Evolutionary conservation across 2,329 filamentous ascomycete genomes (phyloP).

Genomic region (Sclerotinia spermophila): DNA sequence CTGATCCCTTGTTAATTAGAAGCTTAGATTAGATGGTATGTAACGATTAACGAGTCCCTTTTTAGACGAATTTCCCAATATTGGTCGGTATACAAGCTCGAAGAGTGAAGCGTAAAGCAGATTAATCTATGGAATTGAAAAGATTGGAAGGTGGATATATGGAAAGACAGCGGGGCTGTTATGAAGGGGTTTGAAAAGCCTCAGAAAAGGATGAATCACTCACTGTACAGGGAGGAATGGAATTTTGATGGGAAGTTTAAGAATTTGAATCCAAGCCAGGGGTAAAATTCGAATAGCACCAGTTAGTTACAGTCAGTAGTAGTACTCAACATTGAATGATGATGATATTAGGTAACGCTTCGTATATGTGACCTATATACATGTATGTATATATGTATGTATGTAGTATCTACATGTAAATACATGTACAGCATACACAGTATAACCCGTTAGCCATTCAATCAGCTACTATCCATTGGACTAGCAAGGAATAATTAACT

Average conservation of each 20-base stretch:
- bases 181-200: neutral
- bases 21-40: neutral
- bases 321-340: neutral
- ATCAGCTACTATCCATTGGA: too few species aligned
- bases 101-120: neutral
- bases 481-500: neutral
- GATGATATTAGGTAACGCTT: neutral
- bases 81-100: neutral
- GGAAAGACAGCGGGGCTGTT: neutral
- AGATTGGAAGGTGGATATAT: neutral
- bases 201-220: neutral
- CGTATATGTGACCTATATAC: neutral
- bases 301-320: neutral
- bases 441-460: neutral
- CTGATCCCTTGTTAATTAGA: neutral
- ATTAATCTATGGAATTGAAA: neutral
- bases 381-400: neutral
- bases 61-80: neutral
- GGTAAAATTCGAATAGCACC: neutral
- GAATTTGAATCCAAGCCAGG: constrained; percentile 3
- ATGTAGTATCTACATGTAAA: too few species aligned
- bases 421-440: neutral
- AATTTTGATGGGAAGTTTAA: neutral
- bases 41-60: neutral
- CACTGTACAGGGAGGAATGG: neutral